phyloP scores from a whole-genome alignment of 1,284 basidiomycete genomes.

The Phellopilus nigrolimitatus region DNA sequence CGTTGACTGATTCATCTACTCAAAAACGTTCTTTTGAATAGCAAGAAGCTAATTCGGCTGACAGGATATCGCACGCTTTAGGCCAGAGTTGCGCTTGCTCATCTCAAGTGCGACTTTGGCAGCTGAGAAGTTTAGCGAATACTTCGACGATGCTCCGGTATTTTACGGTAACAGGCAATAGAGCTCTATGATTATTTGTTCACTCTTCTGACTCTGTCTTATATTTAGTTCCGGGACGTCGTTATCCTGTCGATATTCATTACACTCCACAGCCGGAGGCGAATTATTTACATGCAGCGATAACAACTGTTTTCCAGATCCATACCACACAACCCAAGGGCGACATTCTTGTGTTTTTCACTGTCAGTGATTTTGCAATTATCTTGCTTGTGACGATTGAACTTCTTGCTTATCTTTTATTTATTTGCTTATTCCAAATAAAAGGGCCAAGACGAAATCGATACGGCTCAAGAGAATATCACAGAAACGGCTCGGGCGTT shows the following conservation, averaged over 20 bases:
- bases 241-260: conserved; percentile 97
- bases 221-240: conserved; percentile 85
- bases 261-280: conserved; percentile 98
- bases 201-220: background rate
- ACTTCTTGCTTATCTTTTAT: conserved; percentile 6
- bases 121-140: conserved; percentile 93
- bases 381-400: background rate
- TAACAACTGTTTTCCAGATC: conserved; percentile 98
- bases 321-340: conserved; percentile 98
- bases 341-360: conserved; percentile 98
- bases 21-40: conserved; percentile 29
- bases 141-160: conserved; percentile 91
- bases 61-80: conserved; percentile 94
- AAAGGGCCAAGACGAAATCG: conserved; percentile 98
- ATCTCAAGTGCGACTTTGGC: conserved; percentile 98
- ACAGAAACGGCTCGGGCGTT: conserved; percentile 92
- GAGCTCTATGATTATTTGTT: too few species aligned
- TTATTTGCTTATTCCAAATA: background rate
- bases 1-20: conserved; percentile 22
- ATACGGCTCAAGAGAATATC: conserved; percentile 93
- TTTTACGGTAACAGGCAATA: conserved; percentile 89
- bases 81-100: conserved; percentile 85
- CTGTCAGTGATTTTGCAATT: conserved; percentile 46
- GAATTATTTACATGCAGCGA: conserved; percentile 97
- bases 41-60: conserved; percentile 17